These are phyloP conservation scores for Candida insectorum DNA, from an alignment of 805 yeast genomes.

Conservation along the genomic window DNA sequence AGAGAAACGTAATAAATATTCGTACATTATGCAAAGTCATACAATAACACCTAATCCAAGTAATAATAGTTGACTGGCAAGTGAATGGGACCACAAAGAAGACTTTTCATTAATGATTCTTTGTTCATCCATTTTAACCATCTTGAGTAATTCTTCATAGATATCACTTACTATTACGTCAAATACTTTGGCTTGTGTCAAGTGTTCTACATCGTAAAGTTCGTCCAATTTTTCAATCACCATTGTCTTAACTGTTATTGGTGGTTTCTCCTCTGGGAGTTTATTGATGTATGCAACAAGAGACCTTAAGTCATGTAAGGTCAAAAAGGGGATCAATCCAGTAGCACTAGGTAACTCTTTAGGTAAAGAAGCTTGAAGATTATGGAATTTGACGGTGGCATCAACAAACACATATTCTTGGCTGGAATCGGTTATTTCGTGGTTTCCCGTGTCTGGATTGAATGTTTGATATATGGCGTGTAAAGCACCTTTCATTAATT, in stretches of 20 bases:
- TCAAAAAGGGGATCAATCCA: conserved; percentile 52
- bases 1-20: background rate
- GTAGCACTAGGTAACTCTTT: conserved; percentile 47
- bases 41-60: conserved; percentile 62
- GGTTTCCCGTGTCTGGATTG: conserved; percentile 11
- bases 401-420: conserved; percentile 63
- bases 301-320: conserved; percentile 58
- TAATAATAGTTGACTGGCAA: conserved; percentile 55
- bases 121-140: conserved; percentile 54
- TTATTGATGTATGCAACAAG: conserved; percentile 59
- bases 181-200: conserved; percentile 44
- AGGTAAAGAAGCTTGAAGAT: conserved; percentile 56
- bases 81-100: conserved; percentile 54
- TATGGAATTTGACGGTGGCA: conserved; percentile 60
- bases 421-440: conserved; percentile 9
- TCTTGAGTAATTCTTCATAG: conserved; percentile 52
- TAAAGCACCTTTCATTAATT: conserved; percentile 35
- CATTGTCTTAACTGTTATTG: conserved; percentile 35
- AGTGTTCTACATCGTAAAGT: conserved; percentile 31
- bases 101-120: conserved; percentile 43
- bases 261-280: conserved; percentile 17
- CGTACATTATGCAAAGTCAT: conserved; percentile 14
- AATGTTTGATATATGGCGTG: conserved; percentile 42
- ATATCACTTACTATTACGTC: conserved; percentile 54
- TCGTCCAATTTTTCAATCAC: conserved; percentile 40